Evolutionary conservation across 306 rosid species (phyloP).

Genomic region (Quercus berberidifolia): DNA sequence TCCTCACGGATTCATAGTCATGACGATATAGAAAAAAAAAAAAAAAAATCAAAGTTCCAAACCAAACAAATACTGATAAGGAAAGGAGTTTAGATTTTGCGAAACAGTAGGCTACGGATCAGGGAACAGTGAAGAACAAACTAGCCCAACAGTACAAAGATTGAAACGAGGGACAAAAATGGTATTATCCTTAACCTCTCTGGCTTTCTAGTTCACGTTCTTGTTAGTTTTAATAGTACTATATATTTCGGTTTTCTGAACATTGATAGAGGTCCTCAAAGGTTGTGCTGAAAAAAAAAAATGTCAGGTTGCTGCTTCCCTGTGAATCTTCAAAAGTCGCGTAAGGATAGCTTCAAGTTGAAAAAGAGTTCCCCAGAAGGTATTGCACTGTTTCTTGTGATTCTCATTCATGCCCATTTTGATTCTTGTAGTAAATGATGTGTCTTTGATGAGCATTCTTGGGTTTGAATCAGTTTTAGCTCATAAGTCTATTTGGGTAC

Average conservation of each 20-base stretch:
- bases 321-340: constrained; percentile 3
- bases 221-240: not conserved
- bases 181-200: not conserved
- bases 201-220: not conserved
- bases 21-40: not conserved
- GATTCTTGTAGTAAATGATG: not conserved
- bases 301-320: constrained; percentile 48
- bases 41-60: not conserved
- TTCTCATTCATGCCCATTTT: not conserved
- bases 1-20: no score
- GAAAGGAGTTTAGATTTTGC: not conserved
- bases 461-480: not conserved
- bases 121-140: not conserved
- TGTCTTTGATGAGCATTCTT: not conserved
- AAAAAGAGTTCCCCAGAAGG: constrained; percentile 20
- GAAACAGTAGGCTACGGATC: not conserved
- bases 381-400: constrained; percentile 6
- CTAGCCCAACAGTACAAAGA: not conserved
- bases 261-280: not conserved
- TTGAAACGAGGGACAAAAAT: not conserved
- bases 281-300: not conserved
- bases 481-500: not conserved
- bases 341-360: constrained; percentile 20
- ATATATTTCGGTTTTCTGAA: not conserved
- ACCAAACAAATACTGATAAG: not conserved